Evolutionary conservation across 2,329 filamentous ascomycete species (phyloP).

Genomic region (Chrysosporium queenslandicum): DNA sequence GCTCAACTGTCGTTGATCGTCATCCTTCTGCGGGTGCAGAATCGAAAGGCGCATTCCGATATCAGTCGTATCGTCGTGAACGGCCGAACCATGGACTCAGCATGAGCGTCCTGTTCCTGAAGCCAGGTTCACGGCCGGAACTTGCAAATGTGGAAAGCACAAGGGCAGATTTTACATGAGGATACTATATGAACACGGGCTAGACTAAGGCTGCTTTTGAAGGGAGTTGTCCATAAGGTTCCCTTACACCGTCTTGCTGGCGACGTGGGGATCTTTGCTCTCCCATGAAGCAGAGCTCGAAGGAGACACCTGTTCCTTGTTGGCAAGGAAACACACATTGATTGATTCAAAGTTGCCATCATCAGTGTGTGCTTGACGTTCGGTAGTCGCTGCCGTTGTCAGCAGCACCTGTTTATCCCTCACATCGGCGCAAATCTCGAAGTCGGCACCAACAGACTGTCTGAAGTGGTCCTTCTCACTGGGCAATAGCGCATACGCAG

Average conservation of each 20-base stretch:
- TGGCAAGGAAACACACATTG: constrained; percentile 8
- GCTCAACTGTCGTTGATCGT: constrained; percentile 7
- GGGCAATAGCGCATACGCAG: constrained; percentile 9
- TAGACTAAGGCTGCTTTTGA: background rate
- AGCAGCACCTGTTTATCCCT: constrained; percentile 9
- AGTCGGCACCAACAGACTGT: constrained; percentile 8
- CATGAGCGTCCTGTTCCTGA: constrained; percentile 8
- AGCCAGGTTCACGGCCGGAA: background rate
- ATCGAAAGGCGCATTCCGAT: background rate
- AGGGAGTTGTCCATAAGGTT: background rate
- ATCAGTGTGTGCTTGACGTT: constrained; percentile 5
- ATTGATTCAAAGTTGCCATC: constrained; percentile 6
- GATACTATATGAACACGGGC: background rate
- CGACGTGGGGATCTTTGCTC: background rate
- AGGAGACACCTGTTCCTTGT: background rate
- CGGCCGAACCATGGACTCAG: constrained; percentile 10
- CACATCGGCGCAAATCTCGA: constrained; percentile 6
- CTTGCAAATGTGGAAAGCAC: background rate
- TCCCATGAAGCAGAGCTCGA: background rate
- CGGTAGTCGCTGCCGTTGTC: constrained; percentile 7
- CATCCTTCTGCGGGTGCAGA: background rate
- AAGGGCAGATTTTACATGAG: background rate
- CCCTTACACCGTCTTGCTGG: background rate
- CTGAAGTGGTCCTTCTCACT: constrained; percentile 11
- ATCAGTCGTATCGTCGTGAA: constrained; percentile 12